phyloP scores from a whole-genome alignment of 805 yeast species.

The Teunomyces aglyptinius region DNA sequence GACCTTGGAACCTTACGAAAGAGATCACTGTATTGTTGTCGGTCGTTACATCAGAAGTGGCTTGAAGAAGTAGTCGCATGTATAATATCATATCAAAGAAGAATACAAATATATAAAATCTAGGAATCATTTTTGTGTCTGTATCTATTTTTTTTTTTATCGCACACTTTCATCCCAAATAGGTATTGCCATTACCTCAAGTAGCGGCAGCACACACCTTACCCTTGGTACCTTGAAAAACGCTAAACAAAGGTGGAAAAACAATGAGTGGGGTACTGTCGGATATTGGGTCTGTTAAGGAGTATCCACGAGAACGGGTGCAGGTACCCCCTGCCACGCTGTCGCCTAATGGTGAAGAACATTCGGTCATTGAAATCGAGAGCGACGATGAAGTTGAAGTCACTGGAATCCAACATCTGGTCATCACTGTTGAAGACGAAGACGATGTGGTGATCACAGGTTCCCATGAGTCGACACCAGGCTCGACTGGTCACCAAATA shows the following conservation, averaged over 20 bases:
- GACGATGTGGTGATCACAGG: conserved; percentile 10
- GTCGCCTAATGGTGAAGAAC: not conserved
- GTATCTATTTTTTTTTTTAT: not conserved
- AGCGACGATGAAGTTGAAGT: conserved; percentile 8
- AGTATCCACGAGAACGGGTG: not conserved
- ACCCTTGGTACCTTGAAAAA: too few relatives aligned
- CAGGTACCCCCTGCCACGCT: not conserved
- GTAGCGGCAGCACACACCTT: not conserved
- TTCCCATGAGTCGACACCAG: not conserved
- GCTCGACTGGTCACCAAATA: not conserved
- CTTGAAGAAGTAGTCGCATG: conserved; percentile 40
- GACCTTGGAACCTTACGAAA: conserved; percentile 98
- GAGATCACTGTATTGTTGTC: conserved; percentile 99
- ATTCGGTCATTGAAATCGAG: not conserved
- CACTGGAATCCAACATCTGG: not conserved
- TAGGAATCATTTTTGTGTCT: not conserved
- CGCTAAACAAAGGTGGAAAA: not conserved
- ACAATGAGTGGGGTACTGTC: not conserved
- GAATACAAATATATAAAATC: not conserved
- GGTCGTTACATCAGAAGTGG: conserved; percentile 96
- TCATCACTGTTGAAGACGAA: not conserved
- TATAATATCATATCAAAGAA: not conserved
- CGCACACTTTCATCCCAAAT: not conserved
- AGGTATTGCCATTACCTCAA: not conserved
- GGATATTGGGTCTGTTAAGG: not conserved